Evolutionary conservation across 768 basidiomycete genomes (phyloP).

Genomic region (Termitomyces sp.): DNA sequence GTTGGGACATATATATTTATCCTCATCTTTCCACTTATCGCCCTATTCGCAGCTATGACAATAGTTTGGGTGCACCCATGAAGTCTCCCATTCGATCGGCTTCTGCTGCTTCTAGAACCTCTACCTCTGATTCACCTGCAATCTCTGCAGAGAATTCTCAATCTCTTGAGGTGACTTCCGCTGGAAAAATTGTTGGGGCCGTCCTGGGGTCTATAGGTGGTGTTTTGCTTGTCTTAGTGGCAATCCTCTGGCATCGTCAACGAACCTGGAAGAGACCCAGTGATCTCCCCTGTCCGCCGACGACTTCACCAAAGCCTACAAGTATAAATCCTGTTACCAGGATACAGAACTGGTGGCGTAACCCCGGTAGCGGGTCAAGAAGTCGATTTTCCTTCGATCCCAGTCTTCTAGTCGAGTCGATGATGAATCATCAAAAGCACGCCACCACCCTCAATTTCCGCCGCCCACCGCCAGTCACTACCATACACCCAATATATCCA

Average conservation of each 20-base stretch:
- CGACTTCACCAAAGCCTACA: neutral
- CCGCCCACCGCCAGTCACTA: constrained; percentile 15
- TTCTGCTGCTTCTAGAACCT: neutral
- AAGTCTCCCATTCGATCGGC: neutral
- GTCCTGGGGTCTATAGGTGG: constrained; percentile 22
- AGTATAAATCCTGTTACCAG: neutral
- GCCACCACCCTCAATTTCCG: neutral
- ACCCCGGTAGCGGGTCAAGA: neutral
- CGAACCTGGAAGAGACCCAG: constrained; percentile 9
- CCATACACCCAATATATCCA: constrained; percentile 11
- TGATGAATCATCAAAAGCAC: constrained; percentile 4
- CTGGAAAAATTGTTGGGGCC: constrained; percentile 24
- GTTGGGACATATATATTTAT: constrained; percentile 17
- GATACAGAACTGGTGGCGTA: constrained; percentile 5
- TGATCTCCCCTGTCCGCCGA: neutral
- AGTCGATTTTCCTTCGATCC: constrained; percentile 25
- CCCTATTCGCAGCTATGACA: constrained; percentile 10
- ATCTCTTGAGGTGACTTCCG: neutral
- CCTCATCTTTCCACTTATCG: neutral
- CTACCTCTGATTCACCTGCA: neutral
- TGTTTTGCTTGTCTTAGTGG: constrained; percentile 19
- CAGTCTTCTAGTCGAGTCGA: constrained; percentile 20
- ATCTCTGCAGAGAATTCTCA: neutral
- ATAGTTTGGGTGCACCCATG: neutral
- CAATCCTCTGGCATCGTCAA: constrained; percentile 19